phyloP scores from a whole-genome alignment of 1,284 basidiomycete species.

The Fomitiporia mediterranea region DNA sequence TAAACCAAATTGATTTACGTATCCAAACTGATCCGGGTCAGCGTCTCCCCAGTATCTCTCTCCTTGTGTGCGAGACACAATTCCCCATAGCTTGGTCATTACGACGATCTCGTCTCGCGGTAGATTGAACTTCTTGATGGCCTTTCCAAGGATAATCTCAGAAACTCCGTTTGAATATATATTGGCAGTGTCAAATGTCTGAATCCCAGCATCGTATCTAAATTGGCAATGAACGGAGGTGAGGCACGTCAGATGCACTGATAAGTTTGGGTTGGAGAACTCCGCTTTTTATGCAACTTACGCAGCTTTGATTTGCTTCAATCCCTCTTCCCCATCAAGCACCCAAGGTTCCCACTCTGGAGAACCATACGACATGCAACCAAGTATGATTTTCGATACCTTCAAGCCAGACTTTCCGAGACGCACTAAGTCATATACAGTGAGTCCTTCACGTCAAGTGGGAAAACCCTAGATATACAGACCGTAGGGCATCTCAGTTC shows the following conservation, averaged over 20 bases:
- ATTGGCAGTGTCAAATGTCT: conserved; percentile 43
- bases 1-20: conserved; percentile 36
- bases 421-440: conserved; percentile 33
- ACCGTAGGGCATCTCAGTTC: not conserved
- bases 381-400: conserved; percentile 47
- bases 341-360: conserved; percentile 31
- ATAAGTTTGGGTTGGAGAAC: too few species aligned
- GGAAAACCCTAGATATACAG: not conserved
- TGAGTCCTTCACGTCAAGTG: not conserved
- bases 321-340: conserved; percentile 32
- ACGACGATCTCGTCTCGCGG: conserved; percentile 75
- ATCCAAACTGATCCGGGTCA: conserved; percentile 27
- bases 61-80: conserved; percentile 2
- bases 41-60: not conserved
- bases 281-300: conserved; percentile 17
- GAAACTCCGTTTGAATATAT: conserved; percentile 68
- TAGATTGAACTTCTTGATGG: conserved; percentile 66
- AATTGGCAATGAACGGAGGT: not conserved
- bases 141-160: conserved; percentile 74
- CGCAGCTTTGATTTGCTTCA: conserved; percentile 32
- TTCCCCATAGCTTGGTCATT: conserved; percentile 58
- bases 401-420: conserved; percentile 47
- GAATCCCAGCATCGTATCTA: conserved; percentile 35
- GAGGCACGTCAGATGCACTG: too few species aligned
- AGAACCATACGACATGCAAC: conserved; percentile 44